A percentile compares a stretch with the other conserved stretches of the same genome.
phyloP scores from a whole-genome alignment of 2,329 filamentous ascomycete genomes.

The Acephala macrosclerotiorum region DNA sequence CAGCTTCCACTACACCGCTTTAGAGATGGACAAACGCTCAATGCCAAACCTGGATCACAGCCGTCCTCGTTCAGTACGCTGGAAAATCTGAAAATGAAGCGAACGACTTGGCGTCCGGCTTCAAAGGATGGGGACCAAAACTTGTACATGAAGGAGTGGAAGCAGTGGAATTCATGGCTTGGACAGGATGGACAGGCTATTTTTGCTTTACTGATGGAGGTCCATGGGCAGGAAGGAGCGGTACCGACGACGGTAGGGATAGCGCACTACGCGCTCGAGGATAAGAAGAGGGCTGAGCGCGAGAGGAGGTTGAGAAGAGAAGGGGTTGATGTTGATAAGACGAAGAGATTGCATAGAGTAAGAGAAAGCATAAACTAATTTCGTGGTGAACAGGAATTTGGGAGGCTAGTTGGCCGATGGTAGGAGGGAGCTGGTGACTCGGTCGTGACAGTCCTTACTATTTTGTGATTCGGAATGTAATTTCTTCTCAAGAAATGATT shows the following conservation, averaged over 20 bases:
- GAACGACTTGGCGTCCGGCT: background rate
- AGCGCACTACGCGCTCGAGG: constrained; percentile 10
- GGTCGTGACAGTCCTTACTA: background rate
- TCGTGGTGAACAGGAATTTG: background rate
- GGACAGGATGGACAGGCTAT: constrained; percentile 18
- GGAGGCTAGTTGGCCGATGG: background rate
- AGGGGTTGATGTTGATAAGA: too few relatives aligned
- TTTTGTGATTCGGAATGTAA: background rate
- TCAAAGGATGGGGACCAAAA: constrained; percentile 23
- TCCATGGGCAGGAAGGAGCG: constrained; percentile 59
- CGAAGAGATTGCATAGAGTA: background rate
- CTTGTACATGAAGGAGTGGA: constrained; percentile 17
- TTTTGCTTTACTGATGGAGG: constrained; percentile 15
- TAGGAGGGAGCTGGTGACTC: background rate
- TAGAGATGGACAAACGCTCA: constrained; percentile 18
- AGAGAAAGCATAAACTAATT: background rate
- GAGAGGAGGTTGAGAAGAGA: background rate
- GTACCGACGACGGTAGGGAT: constrained; percentile 56
- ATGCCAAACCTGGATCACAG: constrained; percentile 19
- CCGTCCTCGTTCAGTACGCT: constrained; percentile 14
- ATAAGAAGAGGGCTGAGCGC: background rate
- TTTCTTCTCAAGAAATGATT: background rate
- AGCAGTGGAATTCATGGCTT: constrained; percentile 19
- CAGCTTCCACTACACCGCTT: background rate
- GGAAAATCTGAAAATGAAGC: constrained; percentile 2